phyloP scores from a whole-genome alignment of 352 stramenopile genomes.

The Globisporangium okanoganense region DNA sequence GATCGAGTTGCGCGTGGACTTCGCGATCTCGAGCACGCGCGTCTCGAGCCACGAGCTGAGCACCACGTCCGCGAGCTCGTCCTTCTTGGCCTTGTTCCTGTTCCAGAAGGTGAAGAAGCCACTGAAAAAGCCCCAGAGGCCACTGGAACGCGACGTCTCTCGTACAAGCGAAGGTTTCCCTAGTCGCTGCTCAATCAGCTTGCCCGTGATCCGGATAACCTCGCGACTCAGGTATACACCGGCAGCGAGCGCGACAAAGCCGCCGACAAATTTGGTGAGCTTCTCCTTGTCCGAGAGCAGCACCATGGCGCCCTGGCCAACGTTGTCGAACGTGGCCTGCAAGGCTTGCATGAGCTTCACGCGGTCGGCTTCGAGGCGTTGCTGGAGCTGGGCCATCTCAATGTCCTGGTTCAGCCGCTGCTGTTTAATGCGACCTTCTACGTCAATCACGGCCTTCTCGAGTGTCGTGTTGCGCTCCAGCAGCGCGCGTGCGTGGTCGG shows the following conservation, averaged over 20 bases:
- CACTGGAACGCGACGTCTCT: slow-evolving; percentile 55
- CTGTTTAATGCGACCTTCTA: slow-evolving; percentile 63
- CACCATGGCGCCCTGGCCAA: slow-evolving; percentile 48
- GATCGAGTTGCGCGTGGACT: slow-evolving; percentile 56
- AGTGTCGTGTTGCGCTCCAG: slow-evolving; percentile 62
- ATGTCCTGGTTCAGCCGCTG: slow-evolving; percentile 72
- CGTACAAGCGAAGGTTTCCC: slow-evolving; percentile 71
- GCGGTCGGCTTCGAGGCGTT: slow-evolving; percentile 58
- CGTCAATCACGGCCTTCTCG: slow-evolving; percentile 55
- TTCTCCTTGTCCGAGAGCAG: slow-evolving; percentile 61
- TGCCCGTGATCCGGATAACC: slow-evolving; percentile 47
- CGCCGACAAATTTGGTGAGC: slow-evolving; percentile 52
- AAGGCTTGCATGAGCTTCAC: slow-evolving; percentile 62
- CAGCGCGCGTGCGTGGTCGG: slow-evolving; percentile 41
- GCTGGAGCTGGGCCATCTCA: slow-evolving; percentile 57
- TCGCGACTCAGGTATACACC: slow-evolving; percentile 67
- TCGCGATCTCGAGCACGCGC: slow-evolving; percentile 56
- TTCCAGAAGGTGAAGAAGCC: slow-evolving; percentile 20
- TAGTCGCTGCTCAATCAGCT: slow-evolving; percentile 58
- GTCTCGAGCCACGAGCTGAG: slow-evolving; percentile 49
- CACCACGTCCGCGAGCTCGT: slow-evolving; percentile 62
- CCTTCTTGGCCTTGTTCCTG: slow-evolving; percentile 23
- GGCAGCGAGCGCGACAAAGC: slow-evolving; percentile 48
- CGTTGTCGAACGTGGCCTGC: slow-evolving; percentile 64
- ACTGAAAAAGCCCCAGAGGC: slow-evolving; percentile 38